Conservation (phyloP, 805 yeast species). For the Vanderwaltozyma verrucispora region DNA sequence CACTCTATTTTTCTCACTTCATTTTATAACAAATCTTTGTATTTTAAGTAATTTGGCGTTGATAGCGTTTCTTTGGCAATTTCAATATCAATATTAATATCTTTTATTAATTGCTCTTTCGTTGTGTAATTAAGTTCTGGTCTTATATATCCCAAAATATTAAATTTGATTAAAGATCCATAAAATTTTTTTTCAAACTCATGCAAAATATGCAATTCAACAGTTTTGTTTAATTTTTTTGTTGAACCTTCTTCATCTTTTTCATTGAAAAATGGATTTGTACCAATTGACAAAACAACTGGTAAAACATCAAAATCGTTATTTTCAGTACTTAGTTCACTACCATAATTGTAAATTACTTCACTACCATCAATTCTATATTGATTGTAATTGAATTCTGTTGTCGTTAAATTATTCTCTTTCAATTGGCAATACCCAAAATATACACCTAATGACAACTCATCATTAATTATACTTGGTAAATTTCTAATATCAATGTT, state of each 20-base stretch:
- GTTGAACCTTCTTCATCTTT: constrained; percentile 66
- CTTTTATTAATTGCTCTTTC: constrained; percentile 72
- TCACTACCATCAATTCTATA: constrained; percentile 30
- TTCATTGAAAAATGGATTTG: constrained; percentile 87
- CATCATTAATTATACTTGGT: constrained; percentile 26
- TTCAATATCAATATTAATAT: constrained; percentile 69
- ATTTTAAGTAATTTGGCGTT: constrained; percentile 4
- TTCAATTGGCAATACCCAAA: constrained; percentile 60
- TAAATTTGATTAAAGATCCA: constrained; percentile 65
- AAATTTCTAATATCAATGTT: constrained; percentile 57
- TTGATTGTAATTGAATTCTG: constrained; percentile 1
- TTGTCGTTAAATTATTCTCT: constrained; percentile 11
- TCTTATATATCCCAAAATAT: constrained; percentile 78
- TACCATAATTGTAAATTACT: constrained; percentile 56
- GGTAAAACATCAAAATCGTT: constrained; percentile 48
- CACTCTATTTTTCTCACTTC: background rate
- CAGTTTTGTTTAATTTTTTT: constrained; percentile 70
- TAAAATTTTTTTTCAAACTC: constrained; percentile 60
- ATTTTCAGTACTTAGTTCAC: constrained; percentile 27
- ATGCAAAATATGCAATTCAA: constrained; percentile 80
- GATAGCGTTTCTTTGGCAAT: constrained; percentile 36
- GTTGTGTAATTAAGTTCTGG: constrained; percentile 85
- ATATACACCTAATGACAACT: constrained; percentile 62
- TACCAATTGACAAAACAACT: constrained; percentile 92
- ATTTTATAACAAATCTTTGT: constrained; percentile 2